These are phyloP conservation scores for Tetrastigma voinierianum DNA, from an alignment of 164 flowering plant genomes.

Conservation along the genomic window DNA sequence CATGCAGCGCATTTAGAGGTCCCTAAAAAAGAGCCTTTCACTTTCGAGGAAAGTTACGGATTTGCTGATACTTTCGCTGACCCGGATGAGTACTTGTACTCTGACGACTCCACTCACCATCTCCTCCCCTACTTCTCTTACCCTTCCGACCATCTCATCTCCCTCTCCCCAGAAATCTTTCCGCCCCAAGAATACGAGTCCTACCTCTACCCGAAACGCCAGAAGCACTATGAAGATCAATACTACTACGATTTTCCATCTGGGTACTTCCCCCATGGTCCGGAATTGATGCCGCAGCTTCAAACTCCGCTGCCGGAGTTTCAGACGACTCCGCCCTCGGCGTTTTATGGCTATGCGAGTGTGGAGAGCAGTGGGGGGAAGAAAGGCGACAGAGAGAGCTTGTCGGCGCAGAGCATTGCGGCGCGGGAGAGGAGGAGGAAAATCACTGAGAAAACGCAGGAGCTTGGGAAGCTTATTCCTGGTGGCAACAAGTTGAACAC, in stretches of 20 bases:
- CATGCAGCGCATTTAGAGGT: neutral
- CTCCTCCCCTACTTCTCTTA: conserved; percentile 13
- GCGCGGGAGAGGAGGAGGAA: conserved; percentile 85
- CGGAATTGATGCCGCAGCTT: too few relatives aligned
- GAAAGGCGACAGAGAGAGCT: conserved; percentile 2
- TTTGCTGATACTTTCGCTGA: neutral
- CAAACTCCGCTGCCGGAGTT: too few relatives aligned
- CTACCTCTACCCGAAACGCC: conserved; percentile 17
- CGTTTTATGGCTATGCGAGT: neutral
- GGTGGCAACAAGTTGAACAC: conserved; percentile 85
- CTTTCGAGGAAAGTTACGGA: neutral
- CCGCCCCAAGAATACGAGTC: conserved; percentile 1
- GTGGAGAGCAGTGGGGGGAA: neutral
- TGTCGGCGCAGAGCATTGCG: conserved; percentile 76
- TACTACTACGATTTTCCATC: neutral
- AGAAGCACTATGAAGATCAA: neutral
- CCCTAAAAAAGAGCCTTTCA: neutral
- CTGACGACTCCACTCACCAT: neutral
- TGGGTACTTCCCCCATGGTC: conserved; percentile 41
- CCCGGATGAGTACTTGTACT: neutral
- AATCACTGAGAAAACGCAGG: conserved; percentile 83
- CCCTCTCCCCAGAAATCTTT: conserved; percentile 8
- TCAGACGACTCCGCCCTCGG: neutral
- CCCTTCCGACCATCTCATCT: conserved; percentile 2
- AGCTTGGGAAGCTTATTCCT: conserved; percentile 81